Evolutionary conservation across 1,139 yeast species (phyloP), one percentile per base, ranked within the genome.

Genomic region (Lodderomyces metapsilosis): DNA sequence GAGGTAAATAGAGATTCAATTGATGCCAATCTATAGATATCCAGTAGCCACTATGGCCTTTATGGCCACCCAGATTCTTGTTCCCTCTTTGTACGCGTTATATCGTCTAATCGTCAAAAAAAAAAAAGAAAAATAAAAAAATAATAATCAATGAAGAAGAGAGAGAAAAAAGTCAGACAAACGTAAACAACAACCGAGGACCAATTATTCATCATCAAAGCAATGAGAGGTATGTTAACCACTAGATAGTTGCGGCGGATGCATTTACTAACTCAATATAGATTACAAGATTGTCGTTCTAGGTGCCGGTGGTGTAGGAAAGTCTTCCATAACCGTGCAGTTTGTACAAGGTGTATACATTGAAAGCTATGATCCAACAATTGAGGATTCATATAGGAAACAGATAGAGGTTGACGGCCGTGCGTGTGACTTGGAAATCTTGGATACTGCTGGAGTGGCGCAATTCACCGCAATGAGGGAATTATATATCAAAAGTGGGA

Each of bases 351-450:
- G 78, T 8, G 76, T 72, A 7, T 73, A 73, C 49, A 76, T 73
- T 20, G 78, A 73, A 52, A 70, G 76, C 52, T 73, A 73, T 51
- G 78, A 73, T 49, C 74, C 74, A 36, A 72, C 78, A 33, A 72
- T 72, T 46, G 78, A 73, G 54, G 77, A 92, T 61, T 88, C 96
- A 1, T 92, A 92, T 64, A 74, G 97, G 46, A 92, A 91, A 56
- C 95, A 88, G 53, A 83, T 91, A 45, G 92, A 88, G 57, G 84
- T 92, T 39, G 97, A 92, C 64, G 95, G 94, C 37, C 81, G 95
- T 56, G 86, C 92, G 4, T 88, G 96, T 56, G 91, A 88, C 52
- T 74, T 92, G 50, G 98, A 73, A 54, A 72, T 73, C 43, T 66
- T 73, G 51, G 78, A 73, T 52, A 73, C 78, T 2, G 78, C 78